Evolutionary conservation across 495 filamentous ascomycete genomes (phyloP).

Genomic region (Aspergillus steynii): DNA sequence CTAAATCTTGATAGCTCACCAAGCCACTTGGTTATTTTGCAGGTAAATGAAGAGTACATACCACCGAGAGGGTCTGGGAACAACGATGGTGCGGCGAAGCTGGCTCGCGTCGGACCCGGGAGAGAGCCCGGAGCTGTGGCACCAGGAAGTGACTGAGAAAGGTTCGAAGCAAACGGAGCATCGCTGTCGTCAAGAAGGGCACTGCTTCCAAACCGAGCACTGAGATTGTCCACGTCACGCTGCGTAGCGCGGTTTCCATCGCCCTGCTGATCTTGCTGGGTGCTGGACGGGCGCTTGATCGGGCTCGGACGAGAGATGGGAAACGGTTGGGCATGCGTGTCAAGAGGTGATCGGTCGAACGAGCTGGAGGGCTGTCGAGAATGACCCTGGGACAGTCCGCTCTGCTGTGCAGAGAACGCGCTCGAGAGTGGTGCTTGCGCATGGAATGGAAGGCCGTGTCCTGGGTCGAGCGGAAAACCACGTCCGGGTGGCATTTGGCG

Average conservation of each 20-base stretch:
- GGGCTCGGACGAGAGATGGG: conserved; percentile 80
- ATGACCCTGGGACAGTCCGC: conserved; percentile 50
- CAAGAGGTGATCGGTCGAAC: conserved; percentile 52
- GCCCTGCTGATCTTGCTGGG: conserved; percentile 55
- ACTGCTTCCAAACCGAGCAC: conserved; percentile 85
- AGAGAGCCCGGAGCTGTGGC: conserved; percentile 32
- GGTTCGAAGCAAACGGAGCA: conserved; percentile 45
- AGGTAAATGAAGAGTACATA: conserved; percentile 23
- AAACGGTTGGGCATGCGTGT: conserved; percentile 49
- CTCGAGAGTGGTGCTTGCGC: conserved; percentile 36
- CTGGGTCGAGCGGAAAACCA: conserved; percentile 60
- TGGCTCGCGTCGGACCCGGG: conserved; percentile 41
- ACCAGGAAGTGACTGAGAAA: conserved; percentile 43
- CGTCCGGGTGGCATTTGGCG: conserved; percentile 62
- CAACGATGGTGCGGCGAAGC: conserved; percentile 48
- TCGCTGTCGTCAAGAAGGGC: conserved; percentile 86
- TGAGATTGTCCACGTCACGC: conserved; percentile 69
- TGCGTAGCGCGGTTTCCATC: conserved; percentile 36
- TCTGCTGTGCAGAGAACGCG: conserved; percentile 34
- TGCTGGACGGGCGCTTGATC: conserved; percentile 84
- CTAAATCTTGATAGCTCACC: neutral
- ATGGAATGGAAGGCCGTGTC: conserved; percentile 36
- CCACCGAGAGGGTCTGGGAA: conserved; percentile 54
- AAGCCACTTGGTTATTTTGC: neutral
- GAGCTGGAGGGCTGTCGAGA: conserved; percentile 62